Percentiles rank a stretch among this genome's conserved stretches.
Evolutionary conservation across 2,329 filamentous ascomycete species (phyloP).

Genomic region (Chaetomium strumarium): DNA sequence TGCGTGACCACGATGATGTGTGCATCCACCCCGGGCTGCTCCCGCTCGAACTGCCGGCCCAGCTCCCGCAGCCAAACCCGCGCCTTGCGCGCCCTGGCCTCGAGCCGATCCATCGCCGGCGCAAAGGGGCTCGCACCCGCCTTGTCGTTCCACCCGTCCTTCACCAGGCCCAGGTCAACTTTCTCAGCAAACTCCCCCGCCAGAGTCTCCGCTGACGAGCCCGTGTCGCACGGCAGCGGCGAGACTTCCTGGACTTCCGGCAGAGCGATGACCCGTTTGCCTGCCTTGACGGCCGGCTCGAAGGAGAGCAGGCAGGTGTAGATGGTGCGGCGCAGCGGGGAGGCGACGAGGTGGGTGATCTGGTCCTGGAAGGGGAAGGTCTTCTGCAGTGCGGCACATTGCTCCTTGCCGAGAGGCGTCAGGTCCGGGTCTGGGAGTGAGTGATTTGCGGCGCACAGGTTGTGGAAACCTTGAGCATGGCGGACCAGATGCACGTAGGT

Average conservation of each 20-base stretch:
- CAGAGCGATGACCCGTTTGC: constrained; percentile 54
- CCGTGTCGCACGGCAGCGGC: constrained; percentile 69
- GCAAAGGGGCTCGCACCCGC: constrained; percentile 37
- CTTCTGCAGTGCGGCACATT: constrained; percentile 60
- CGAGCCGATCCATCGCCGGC: constrained; percentile 48
- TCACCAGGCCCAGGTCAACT: constrained; percentile 59
- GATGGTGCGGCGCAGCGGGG: constrained; percentile 74
- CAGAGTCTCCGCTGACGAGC: constrained; percentile 51
- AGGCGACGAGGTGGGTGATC: constrained; percentile 68
- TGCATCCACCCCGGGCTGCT: constrained; percentile 39
- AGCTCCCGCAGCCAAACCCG: constrained; percentile 52
- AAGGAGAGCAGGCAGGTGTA: constrained; percentile 71
- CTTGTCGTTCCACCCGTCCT: constrained; percentile 69
- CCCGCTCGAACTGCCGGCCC: constrained; percentile 38
- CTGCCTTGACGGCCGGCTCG: constrained; percentile 38
- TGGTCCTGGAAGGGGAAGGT: constrained; percentile 59
- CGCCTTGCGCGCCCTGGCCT: constrained; percentile 54
- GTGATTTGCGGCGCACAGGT: constrained; percentile 65
- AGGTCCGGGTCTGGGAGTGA: constrained; percentile 69
- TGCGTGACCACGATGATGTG: constrained; percentile 76
- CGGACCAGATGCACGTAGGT: constrained; percentile 62
- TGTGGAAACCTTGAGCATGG: constrained; percentile 77
- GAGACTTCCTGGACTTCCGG: constrained; percentile 77
- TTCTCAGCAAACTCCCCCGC: constrained; percentile 51
- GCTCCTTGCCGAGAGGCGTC: constrained; percentile 66